Base-by-base conservation (phyloP, 2,329 filamentous ascomycete genomes). In the Acrodontium crateriforme region DNA sequence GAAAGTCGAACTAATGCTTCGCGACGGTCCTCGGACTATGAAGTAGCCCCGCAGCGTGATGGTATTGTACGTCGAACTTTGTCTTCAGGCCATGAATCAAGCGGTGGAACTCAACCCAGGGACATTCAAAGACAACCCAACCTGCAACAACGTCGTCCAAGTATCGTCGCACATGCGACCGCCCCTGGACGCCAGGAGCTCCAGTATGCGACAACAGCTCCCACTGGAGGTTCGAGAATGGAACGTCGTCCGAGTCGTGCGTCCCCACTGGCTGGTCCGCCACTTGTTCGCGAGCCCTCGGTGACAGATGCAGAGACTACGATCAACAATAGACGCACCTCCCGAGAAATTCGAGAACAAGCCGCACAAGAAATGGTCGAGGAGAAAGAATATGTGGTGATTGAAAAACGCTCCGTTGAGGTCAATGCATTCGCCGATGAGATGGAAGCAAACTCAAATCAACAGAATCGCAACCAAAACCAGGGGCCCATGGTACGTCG, bases 361-460 rank as follows among this genome's bases (percentile, higher is more conserved):
- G 78, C 77, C 3, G 83, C 81, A 3, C 81, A 92, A 44, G 87
- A 95, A 39, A 74, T 91, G 26, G 80, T 80, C 1, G 79, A 92
- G 43, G 85, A 93, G 50, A 74, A 87, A 39, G 89, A 95, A 40
- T 98, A 95, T 45, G 87, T 98, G 12, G 67, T 95, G 15, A 82
- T 98, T 9, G 89, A 98, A 59, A 93, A 94, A 60, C 75, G 78
- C 39, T 79, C 84, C 12, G 85, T 98, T 8, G 87, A 95, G 53
- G 87, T 98, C 27, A 95, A 98, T 52, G 89, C 89, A 3, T 78
- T 98, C 46, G 89, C 89, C 13, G 89, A 98, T 54, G 87, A 95
- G 55, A 63, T 98, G 49, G 85, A 83, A 24, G 79, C 84, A 28
- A 10, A 22, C 8, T 10, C 10, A n/a, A 10, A 22, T 22, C n/a